Percentiles rank a stretch among this genome's conserved stretches.
phyloP scores from a whole-genome alignment of 305 asterid species.

The Andrographis paniculata region DNA sequence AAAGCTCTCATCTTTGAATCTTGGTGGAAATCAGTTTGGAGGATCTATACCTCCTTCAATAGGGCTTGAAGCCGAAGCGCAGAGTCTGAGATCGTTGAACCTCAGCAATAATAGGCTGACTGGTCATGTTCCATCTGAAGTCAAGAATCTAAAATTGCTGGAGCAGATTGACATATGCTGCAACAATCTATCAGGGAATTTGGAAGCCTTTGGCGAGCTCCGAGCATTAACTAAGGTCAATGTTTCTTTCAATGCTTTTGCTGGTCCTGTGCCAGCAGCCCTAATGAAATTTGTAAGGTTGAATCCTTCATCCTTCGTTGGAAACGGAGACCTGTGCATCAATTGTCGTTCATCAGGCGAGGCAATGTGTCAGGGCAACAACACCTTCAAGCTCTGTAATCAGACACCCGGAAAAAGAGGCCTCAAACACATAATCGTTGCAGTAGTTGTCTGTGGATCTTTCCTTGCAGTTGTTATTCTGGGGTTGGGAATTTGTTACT shows the following conservation, averaged over 20 bases:
- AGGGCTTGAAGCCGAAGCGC: constrained; percentile 27
- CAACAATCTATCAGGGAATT: constrained; percentile 61
- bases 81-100: constrained; percentile 51
- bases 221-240: constrained; percentile 45
- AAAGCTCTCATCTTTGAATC: constrained; percentile 50
- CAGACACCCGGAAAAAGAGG: constrained; percentile 24
- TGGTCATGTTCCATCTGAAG: constrained; percentile 50
- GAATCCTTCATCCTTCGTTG: constrained; percentile 55
- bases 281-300: constrained; percentile 30
- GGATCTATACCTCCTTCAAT: constrained; percentile 45
- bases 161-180: constrained; percentile 61
- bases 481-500: constrained; percentile 30
- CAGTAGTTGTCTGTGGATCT: constrained; percentile 38
- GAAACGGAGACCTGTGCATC: constrained; percentile 48
- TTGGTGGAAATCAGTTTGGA: constrained; percentile 62
- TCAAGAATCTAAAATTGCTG: constrained; percentile 46
- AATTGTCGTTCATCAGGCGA: constrained; percentile 28
- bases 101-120: constrained; percentile 52
- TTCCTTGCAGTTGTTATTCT: constrained; percentile 27
- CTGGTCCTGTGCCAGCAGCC: constrained; percentile 52
- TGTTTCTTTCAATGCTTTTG: constrained; percentile 52
- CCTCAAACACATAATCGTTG: constrained; percentile 25
- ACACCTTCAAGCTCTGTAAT: constrained; percentile 34
- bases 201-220: constrained; percentile 37
- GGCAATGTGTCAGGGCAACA: constrained; percentile 27